A percentile compares a stretch with the other conserved stretches of the same genome.
phyloP scores from a whole-genome alignment of 2,329 filamentous ascomycete genomes.

The Arthrobotrys conoides region DNA sequence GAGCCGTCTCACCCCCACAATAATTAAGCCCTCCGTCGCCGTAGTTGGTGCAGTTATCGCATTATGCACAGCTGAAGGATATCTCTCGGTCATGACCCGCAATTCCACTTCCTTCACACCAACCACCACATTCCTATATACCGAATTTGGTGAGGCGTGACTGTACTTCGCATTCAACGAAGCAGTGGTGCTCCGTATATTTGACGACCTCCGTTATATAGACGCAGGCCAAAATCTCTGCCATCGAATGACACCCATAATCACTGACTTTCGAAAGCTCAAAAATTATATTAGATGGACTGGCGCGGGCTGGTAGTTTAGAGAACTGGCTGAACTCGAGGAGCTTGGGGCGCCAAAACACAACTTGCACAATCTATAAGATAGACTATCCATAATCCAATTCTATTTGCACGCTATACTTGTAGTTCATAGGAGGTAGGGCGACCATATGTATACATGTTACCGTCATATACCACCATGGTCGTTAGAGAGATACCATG shows the following conservation, averaged over 20 bases:
- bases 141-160: too few species aligned
- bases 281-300: slow-evolving; percentile 1
- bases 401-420: not conserved
- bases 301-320: slow-evolving; percentile 2
- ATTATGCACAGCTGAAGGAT: too few species aligned
- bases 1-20: too few species aligned
- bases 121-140: too few species aligned
- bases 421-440: slow-evolving; percentile 2
- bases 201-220: not conserved
- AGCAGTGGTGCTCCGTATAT: too few species aligned
- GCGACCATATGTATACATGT: not conserved
- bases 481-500: slow-evolving; percentile 4
- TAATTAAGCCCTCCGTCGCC: too few species aligned
- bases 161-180: too few species aligned
- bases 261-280: slow-evolving; percentile 8
- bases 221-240: not conserved
- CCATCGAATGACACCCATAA: not conserved
- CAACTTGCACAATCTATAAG: not conserved
- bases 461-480: slow-evolving; percentile 1
- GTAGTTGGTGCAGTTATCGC: too few species aligned
- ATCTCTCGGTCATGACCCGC: too few species aligned
- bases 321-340: slow-evolving; percentile 1
- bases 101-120: too few species aligned
- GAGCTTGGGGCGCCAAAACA: not conserved
- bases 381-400: slow-evolving; percentile 8